Evolutionary conservation across 805 yeast species (phyloP).

Genomic region (Ogataea pignaliae): DNA sequence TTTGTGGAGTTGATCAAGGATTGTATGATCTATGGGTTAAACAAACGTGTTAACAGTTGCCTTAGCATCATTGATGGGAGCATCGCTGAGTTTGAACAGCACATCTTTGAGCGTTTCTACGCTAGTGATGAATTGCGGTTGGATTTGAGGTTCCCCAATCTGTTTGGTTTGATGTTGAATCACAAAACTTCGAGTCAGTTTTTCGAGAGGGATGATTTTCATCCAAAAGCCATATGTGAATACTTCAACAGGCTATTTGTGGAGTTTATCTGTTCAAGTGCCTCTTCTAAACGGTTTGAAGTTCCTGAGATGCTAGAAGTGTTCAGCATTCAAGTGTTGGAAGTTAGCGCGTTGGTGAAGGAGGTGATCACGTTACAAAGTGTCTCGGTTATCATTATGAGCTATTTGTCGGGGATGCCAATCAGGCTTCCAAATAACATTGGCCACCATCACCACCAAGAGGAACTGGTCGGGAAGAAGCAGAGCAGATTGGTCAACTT

Average conservation of each 20-base stretch:
- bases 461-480: conserved; percentile 1
- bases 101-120: conserved; percentile 13
- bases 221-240: conserved; percentile 3
- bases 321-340: conserved; percentile 11
- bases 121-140: conserved; percentile 11
- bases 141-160: conserved; percentile 17
- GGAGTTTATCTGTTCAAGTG: conserved; percentile 14
- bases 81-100: conserved; percentile 19
- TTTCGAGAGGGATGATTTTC: neutral
- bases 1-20: conserved; percentile 23
- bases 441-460: too few species aligned
- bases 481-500: conserved; percentile 11
- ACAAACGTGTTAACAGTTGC: conserved; percentile 16
- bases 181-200: conserved; percentile 3
- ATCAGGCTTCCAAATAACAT: conserved; percentile 6
- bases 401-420: conserved; percentile 6
- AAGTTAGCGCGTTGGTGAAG: conserved; percentile 9
- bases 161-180: conserved; percentile 12
- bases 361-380: conserved; percentile 14
- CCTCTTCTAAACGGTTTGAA: conserved; percentile 9
- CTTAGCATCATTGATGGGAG: conserved; percentile 12
- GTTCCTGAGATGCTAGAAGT: conserved; percentile 19
- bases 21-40: conserved; percentile 22
- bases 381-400: conserved; percentile 13
- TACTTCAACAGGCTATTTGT: conserved; percentile 17